Evolutionary conservation across 345 rosid species (phyloP).

Genomic region (Diplotaxis tenuifolia): DNA sequence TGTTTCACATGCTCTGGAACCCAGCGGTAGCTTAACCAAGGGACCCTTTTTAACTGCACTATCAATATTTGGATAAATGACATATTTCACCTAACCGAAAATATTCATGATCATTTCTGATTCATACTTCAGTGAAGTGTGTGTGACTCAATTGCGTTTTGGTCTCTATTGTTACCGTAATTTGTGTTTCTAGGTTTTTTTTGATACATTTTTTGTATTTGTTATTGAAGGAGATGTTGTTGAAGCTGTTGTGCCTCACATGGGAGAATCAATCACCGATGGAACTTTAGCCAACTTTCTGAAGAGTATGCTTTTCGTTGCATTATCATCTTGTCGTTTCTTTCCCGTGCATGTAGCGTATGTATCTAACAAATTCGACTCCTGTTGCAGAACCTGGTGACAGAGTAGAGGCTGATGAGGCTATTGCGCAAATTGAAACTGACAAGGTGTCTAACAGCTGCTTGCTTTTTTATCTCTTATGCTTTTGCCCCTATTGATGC

Average conservation of each 20-base stretch:
- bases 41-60: not conserved
- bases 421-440: conserved; percentile 96
- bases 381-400: conserved; percentile 98
- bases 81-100: not conserved
- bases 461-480: not conserved
- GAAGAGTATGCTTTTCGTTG: conserved; percentile 49
- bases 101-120: not conserved
- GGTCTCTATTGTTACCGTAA: not conserved
- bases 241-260: conserved; percentile 78
- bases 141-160: not conserved
- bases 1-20: not conserved
- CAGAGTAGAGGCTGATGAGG: conserved; percentile 76
- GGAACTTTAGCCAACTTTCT: conserved; percentile 74
- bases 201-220: conserved; percentile 25
- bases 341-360: not conserved
- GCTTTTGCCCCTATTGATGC: not conserved
- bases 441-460: conserved; percentile 61
- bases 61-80: not conserved
- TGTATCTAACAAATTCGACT: too few species aligned
- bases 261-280: conserved; percentile 93
- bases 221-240: conserved; percentile 56
- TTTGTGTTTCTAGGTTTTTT: not conserved
- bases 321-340: conserved; percentile 10
- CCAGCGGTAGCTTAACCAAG: not conserved
- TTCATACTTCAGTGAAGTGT: not conserved